phyloP scores from a whole-genome alignment of 2,329 filamentous ascomycete genomes.

The Fusarium transvaalense region DNA sequence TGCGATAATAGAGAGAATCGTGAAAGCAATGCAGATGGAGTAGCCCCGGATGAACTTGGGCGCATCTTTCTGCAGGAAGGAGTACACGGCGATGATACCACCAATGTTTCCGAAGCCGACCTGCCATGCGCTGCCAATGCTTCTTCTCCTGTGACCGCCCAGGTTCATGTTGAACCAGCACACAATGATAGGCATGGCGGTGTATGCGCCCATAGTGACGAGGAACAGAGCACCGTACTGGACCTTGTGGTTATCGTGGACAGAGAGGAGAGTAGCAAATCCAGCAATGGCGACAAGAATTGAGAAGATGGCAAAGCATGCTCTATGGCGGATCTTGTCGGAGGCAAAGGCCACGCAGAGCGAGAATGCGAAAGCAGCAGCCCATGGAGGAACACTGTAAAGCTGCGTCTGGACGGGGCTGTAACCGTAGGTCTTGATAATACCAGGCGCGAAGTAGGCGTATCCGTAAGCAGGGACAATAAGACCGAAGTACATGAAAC shows the following conservation, averaged over 20 bases:
- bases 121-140: conserved; percentile 81
- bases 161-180: conserved; percentile 89
- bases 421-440: conserved; percentile 77
- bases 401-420: conserved; percentile 68
- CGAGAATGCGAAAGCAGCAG: conserved; percentile 80
- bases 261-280: conserved; percentile 78
- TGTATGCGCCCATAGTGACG: conserved; percentile 82
- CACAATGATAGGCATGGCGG: conserved; percentile 88
- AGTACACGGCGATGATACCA: conserved; percentile 81
- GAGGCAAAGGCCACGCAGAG: conserved; percentile 80
- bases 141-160: conserved; percentile 76
- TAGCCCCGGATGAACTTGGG: conserved; percentile 80
- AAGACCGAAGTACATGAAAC: conserved; percentile 85
- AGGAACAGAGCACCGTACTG: conserved; percentile 88
- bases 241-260: conserved; percentile 74
- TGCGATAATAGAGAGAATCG: conserved; percentile 72
- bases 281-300: conserved; percentile 78
- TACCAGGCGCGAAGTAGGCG: conserved; percentile 81
- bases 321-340: conserved; percentile 79
- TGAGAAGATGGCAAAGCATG: conserved; percentile 76
- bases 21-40: conserved; percentile 80
- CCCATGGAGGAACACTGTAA: conserved; percentile 70
- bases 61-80: conserved; percentile 74
- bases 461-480: conserved; percentile 83
- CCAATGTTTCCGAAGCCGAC: conserved; percentile 84